These are phyloP conservation scores for Colletotrichum sp. DNA, from an alignment of 2,329 filamentous ascomycete genomes.

Conservation along the genomic window DNA sequence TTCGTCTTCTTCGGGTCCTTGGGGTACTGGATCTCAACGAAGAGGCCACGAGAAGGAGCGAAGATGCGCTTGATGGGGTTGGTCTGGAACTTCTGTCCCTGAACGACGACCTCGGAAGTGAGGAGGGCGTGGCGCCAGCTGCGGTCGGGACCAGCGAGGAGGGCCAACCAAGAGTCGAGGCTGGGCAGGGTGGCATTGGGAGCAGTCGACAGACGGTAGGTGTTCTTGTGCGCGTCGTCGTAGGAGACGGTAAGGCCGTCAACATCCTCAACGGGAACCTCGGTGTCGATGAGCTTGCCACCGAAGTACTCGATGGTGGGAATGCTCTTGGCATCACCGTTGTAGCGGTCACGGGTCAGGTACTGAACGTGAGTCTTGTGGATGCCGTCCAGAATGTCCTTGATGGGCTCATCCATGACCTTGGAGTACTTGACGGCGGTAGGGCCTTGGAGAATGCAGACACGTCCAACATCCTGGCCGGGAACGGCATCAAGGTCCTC, in stretches of 20 bases:
- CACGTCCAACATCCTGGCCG: conserved; percentile 92
- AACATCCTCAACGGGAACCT: conserved; percentile 72
- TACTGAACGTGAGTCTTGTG: conserved; percentile 86
- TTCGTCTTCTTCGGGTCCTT: conserved; percentile 83
- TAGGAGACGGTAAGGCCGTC: conserved; percentile 87
- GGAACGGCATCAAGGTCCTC: conserved; percentile 97
- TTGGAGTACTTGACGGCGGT: conserved; percentile 91
- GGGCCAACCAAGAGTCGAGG: conserved; percentile 82
- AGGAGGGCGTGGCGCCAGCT: conserved; percentile 97
- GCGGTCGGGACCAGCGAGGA: conserved; percentile 83
- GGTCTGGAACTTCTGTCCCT: conserved; percentile 95
- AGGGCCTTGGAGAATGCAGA: conserved; percentile 94
- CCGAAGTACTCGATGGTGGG: conserved; percentile 95
- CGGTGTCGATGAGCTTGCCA: conserved; percentile 77
- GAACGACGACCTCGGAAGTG: conserved; percentile 90
- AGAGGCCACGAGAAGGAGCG: conserved; percentile 82
- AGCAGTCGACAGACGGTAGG: conserved; percentile 81
- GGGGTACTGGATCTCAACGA: conserved; percentile 85
- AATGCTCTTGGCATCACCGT: conserved; percentile 73
- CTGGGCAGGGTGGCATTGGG: conserved; percentile 78
- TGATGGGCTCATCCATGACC: conserved; percentile 88
- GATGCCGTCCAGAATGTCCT: conserved; percentile 91
- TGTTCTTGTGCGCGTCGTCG: conserved; percentile 79
- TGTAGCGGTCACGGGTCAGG: conserved; percentile 82
- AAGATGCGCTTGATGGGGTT: conserved; percentile 95